Evolutionary conservation across 228 moss, liverwort and hornwort genomes (phyloP), one percentile per base, ranked within the genome.

Genomic region (Sphagnum fallax): DNA sequence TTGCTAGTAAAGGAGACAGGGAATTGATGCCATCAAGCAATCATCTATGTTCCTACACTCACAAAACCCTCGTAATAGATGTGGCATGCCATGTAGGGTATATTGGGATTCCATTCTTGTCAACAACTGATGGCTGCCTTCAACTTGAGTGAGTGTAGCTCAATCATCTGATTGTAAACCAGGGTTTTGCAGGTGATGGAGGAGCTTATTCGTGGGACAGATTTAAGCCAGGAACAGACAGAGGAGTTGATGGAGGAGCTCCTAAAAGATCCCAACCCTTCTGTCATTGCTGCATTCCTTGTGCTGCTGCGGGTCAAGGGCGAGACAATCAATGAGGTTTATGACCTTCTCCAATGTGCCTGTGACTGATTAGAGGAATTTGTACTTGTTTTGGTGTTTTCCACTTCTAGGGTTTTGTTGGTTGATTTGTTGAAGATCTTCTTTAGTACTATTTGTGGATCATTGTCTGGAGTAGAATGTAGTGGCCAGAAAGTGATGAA

Each of bases 301-400:
- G 80, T 85, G 16, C 90, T 96, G 68, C 79, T 96, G 52, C 89
- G 96, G 53, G 92, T 92, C 6, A 96, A 96, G 85, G 96, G 96
- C 52, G 96, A 96, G 77, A 92, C 96, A 6, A 60, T 75, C 53
- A 84, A 87, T 75, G 93, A 93, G 89, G 92, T 92, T 78, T 51
- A 49, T 52, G 64, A 52, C 51, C 70, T 50, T 50, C 6, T 53
- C 47, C 8, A 55, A 70, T 62, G 32, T 32, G 32, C 32, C 32
- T 32, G 32, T 32, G 32, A 32, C 32, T 32, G 32, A 32, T 65
- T 16, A 52, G 15, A 15, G 11, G 59, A 60, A 60, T 11, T 60
- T 60, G 59, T 11, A 11, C 15, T 15, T 11, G 59, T 2, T 11
- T 60, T 11, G 59, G 0, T 60, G 15, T 11, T 11, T 11, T 11